These are phyloP conservation scores for Aspergillus tanneri DNA, from an alignment of 2,329 filamentous ascomycete genomes.

Conservation along the genomic window DNA sequence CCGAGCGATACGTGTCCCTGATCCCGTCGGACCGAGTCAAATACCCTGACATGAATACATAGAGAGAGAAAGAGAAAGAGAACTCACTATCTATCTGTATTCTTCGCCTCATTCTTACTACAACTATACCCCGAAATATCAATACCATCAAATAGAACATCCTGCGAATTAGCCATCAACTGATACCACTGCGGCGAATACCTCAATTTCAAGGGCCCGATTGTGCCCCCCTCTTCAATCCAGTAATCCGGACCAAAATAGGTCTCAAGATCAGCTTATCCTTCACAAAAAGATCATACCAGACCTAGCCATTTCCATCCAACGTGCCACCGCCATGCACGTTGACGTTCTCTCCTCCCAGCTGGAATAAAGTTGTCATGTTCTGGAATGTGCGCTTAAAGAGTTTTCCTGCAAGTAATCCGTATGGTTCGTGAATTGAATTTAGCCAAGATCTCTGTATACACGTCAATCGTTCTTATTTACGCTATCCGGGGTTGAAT, in stretches of 20 bases:
- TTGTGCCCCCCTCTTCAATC: constrained; percentile 57
- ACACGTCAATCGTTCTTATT: neutral
- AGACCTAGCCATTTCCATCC: constrained; percentile 64
- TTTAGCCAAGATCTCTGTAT: constrained; percentile 56
- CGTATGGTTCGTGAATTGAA: constrained; percentile 65
- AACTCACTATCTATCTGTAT: constrained; percentile 59
- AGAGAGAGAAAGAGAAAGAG: neutral
- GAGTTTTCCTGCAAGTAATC: constrained; percentile 66
- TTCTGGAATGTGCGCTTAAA: constrained; percentile 68
- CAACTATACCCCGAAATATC: constrained; percentile 57
- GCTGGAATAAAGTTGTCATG: constrained; percentile 64
- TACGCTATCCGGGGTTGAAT: neutral
- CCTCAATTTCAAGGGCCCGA: constrained; percentile 60
- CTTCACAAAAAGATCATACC: constrained; percentile 62
- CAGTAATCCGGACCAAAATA: constrained; percentile 58
- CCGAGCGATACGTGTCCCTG: constrained; percentile 54
- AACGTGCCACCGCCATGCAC: constrained; percentile 65
- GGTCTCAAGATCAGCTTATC: constrained; percentile 60
- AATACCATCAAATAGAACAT: constrained; percentile 64
- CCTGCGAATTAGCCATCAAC: constrained; percentile 63
- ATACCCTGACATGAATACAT: neutral
- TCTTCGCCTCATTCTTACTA: constrained; percentile 59
- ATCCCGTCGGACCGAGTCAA: neutral
- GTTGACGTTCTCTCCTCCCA: constrained; percentile 65
- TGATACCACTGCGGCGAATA: constrained; percentile 65